A percentile compares a stretch with the other conserved stretches of the same genome.
Conservation (phyloP, 2,329 filamentous ascomycete species). For the Colletotrichum aenigma region DNA sequence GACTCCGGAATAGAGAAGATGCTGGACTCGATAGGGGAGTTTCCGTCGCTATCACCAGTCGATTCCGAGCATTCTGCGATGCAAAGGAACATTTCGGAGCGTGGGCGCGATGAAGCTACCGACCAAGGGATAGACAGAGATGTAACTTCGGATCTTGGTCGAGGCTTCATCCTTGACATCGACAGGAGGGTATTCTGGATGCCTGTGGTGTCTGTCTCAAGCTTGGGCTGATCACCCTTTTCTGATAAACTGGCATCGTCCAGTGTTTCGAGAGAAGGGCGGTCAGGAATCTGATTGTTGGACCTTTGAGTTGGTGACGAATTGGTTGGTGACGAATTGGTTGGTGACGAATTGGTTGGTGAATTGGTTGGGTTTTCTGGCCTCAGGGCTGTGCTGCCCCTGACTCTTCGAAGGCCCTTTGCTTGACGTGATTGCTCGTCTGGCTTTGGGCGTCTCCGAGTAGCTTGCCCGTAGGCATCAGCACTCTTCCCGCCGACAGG, state of each 20-base stretch:
- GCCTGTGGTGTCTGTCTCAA: not conserved
- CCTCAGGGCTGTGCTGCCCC: not conserved
- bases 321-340: too few species aligned
- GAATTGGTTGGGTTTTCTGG: not conserved
- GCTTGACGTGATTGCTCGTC: not conserved
- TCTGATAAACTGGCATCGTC: not conserved
- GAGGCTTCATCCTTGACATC: not conserved
- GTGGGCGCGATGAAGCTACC: not conserved
- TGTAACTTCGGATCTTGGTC: not conserved
- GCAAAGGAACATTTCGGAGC: not conserved
- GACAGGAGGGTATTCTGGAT: not conserved
- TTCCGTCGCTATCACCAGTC: not conserved
- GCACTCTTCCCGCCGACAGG: not conserved
- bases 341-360: not conserved
- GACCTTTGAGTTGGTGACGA: not conserved
- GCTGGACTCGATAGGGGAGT: not conserved
- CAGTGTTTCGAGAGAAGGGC: too few species aligned
- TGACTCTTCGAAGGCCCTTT: not conserved
- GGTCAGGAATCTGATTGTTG: not conserved
- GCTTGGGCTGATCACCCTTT: not conserved
- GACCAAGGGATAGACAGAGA: not conserved
- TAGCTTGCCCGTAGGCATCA: too few species aligned
- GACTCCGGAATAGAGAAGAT: conserved; percentile 4
- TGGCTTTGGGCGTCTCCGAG: not conserved
- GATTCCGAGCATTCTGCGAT: not conserved